These are phyloP conservation scores for Lepiota subincarnata DNA, from an alignment of 768 basidiomycete genomes.

Conservation along the genomic window DNA sequence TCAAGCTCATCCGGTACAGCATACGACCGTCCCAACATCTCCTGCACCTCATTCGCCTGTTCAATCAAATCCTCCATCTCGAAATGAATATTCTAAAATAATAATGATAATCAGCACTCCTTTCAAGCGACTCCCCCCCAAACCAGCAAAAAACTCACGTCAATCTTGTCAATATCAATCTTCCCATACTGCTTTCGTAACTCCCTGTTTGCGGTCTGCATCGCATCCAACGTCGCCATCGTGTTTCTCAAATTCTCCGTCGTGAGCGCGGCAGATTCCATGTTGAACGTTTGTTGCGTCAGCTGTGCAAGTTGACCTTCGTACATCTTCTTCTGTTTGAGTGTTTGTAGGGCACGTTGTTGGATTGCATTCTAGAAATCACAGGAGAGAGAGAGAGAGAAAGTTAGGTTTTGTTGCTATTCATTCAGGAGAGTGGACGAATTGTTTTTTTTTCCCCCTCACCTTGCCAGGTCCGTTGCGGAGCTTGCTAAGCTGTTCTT, in stretches of 20 bases:
- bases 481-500: conserved; percentile 94
- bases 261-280: conserved; percentile 92
- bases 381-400: background rate
- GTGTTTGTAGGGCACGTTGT: conserved; percentile 86
- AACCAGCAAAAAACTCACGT: conserved; percentile 56
- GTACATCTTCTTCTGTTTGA: conserved; percentile 97
- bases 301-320: conserved; percentile 89
- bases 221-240: conserved; percentile 97
- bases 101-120: background rate
- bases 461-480: conserved; percentile 96
- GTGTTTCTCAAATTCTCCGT: conserved; percentile 99
- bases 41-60: conserved; percentile 97
- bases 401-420: background rate
- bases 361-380: conserved; percentile 75
- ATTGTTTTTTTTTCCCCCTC: conserved; percentile 13
- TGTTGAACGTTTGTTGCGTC: conserved; percentile 95
- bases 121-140: background rate
- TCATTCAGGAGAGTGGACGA: background rate
- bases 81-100: conserved; percentile 78
- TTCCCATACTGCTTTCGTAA: conserved; percentile 96
- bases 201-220: conserved; percentile 95
- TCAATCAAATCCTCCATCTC: conserved; percentile 98
- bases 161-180: conserved; percentile 97
- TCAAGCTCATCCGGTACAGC: conserved; percentile 97
- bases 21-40: conserved; percentile 88